Evolutionary conservation across 805 yeast species (phyloP), one percentile per base, ranked within the genome.

Genomic region (Wickerhamomyces kurtzmanii): DNA sequence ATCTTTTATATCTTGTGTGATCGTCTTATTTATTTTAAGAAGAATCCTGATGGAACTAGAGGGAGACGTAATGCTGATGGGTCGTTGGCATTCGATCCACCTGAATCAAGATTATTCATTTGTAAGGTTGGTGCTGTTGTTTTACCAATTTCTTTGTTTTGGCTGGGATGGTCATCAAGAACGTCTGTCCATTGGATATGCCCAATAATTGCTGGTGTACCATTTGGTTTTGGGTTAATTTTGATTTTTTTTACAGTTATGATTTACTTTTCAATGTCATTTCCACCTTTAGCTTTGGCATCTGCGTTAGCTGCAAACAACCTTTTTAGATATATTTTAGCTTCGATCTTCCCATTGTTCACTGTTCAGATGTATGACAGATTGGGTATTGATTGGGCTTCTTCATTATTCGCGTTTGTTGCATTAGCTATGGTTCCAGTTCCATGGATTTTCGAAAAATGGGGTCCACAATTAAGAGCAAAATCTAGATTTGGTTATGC

Each of bases 261-360:
- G 45, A 67, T 73, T 26, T 82, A 81, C 49, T 77, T 81, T 51
- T 59, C 81, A 20, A 63, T 74, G 64, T 51, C 80, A 5, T 82
- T 74, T 51, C 89, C 91, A 16, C 85, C 89, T 26, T 53, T 74
- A 19, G 66, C 68, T 19, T 79, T 84, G 14, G 94, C 95, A 0
- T 76, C 89, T n/a, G 89, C 93, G 4, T 53, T 84, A 36, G 94
- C 94, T 20, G 95, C 94, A 10, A 86, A 85, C 55, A 83, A 82
- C 49, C 60, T 86, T 45, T 53, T 77, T 32, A 70, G 96, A 56
- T 84, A 83, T 47, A 40, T 77, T 18, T 49, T 80, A 36, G 84
- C 93, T 8, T 74, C 84, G 6, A 82, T 75, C 13, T 77, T 86
- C 64, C 95, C 95, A 31, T 61, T 86, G 33, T 85, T 86, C 56